These are phyloP conservation scores for Pleomassaria siparia DNA, from an alignment of 2,329 filamentous ascomycete genomes.

Conservation along the genomic window DNA sequence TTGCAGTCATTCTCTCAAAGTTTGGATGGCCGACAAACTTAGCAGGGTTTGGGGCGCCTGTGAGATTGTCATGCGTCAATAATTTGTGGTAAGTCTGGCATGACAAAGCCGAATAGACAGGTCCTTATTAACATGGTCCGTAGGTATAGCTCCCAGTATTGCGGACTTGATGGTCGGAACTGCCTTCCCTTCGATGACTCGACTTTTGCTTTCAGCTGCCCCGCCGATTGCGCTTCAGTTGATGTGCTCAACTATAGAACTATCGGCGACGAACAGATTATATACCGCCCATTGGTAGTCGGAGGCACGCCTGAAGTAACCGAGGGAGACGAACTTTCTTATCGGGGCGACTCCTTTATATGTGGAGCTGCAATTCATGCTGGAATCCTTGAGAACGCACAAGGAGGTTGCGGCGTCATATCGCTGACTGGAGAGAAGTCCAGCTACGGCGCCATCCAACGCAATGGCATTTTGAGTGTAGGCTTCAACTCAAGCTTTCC, in stretches of 20 bases:
- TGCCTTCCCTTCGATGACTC: conserved; percentile 57
- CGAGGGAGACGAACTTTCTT: conserved; percentile 19
- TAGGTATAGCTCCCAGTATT: conserved; percentile 37
- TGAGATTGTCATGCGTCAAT: conserved; percentile 65
- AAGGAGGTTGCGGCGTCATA: conserved; percentile 39
- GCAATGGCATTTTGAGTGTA: conserved; percentile 37
- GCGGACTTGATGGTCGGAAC: conserved; percentile 57
- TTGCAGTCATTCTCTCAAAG: conserved; percentile 66
- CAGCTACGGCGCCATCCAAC: conserved; percentile 21
- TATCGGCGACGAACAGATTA: conserved; percentile 61
- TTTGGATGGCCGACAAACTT: conserved; percentile 61
- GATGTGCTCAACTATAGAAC: conserved; percentile 53
- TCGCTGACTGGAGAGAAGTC: conserved; percentile 26
- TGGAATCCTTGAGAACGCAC: conserved; percentile 26
- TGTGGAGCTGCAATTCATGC: conserved; percentile 42
- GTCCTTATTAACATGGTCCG: conserved; percentile 15
- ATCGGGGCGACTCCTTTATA: conserved; percentile 43
- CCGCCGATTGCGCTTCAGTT: conserved; percentile 54
- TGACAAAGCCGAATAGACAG: conserved; percentile 33
- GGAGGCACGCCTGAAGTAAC: conserved; percentile 55
- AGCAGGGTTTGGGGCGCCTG: conserved; percentile 67
- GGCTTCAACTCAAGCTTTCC: conserved; percentile 39
- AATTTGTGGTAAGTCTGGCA: conserved; percentile 63
- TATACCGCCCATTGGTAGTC: conserved; percentile 66
- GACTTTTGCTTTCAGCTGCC: conserved; percentile 58